Conservation (phyloP, 805 yeast species). For the Middelhovenomyces tepae region DNA sequence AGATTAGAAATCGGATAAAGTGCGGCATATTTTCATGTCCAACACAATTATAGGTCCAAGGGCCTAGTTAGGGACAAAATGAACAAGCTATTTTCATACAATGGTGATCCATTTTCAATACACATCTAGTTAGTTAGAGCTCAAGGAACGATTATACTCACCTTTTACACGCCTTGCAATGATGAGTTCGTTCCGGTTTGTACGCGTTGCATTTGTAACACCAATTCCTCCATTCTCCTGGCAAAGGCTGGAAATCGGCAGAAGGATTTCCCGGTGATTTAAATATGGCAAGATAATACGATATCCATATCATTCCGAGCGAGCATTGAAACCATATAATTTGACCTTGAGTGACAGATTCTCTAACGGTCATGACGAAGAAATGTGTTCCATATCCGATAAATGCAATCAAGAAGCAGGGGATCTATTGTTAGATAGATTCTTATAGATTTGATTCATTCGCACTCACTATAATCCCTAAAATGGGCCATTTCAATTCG, state of each 20-base stretch:
- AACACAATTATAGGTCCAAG: constrained; percentile 90
- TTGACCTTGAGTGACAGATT: constrained; percentile 31
- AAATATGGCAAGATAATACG: constrained; percentile 61
- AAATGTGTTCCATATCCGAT: constrained; percentile 57
- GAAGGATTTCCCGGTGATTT: constrained; percentile 66
- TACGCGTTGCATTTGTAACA: constrained; percentile 62
- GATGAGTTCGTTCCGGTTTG: constrained; percentile 82
- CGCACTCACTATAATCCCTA: constrained; percentile 19
- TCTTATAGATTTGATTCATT: background rate
- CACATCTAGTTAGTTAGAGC: no score
- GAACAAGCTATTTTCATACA: constrained; percentile 26
- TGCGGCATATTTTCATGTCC: constrained; percentile 73
- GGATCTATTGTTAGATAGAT: constrained; percentile 38
- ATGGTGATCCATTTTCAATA: constrained; percentile 90
- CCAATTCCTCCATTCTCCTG: constrained; percentile 53
- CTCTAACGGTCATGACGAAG: constrained; percentile 40
- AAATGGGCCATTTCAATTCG: constrained; percentile 22
- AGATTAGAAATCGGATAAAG: constrained; percentile 63
- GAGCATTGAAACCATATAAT: constrained; percentile 42
- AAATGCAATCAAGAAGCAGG: constrained; percentile 45
- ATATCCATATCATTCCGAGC: constrained; percentile 57
- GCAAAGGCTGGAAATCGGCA: constrained; percentile 32
- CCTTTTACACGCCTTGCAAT: constrained; percentile 58
- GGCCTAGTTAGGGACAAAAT: constrained; percentile 24
- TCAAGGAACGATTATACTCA: no score